A percentile compares a stretch with the other conserved stretches of the same genome.
Evolutionary conservation across 2,329 filamentous ascomycete species (phyloP).

Genomic region (Aureobasidium uvarum): DNA sequence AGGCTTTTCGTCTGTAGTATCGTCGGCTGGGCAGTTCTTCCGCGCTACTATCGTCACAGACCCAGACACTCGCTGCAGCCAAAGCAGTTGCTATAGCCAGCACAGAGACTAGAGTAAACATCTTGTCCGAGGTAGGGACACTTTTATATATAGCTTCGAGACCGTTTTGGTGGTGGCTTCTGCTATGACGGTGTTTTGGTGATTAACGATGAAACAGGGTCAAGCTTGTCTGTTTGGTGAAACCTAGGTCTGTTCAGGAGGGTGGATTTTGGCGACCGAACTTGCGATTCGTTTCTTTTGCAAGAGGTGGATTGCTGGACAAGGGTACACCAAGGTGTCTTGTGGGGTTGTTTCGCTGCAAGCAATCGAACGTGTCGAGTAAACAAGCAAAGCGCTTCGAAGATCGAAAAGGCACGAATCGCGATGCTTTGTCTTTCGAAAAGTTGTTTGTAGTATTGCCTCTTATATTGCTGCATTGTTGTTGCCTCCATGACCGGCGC

Average conservation of each 20-base stretch:
- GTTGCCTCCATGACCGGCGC: not conserved
- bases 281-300: not conserved
- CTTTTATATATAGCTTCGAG: not conserved
- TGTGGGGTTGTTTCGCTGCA: not conserved
- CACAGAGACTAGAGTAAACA: constrained; percentile 23
- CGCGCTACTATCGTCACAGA: not conserved
- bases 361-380: not conserved
- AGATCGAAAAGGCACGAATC: not conserved
- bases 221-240: not conserved
- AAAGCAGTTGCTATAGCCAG: constrained; percentile 11
- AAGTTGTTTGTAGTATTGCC: not conserved
- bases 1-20: constrained; percentile 5
- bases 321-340: not conserved
- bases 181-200: not conserved
- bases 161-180: not conserved
- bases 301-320: not conserved
- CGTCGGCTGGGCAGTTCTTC: constrained; percentile 11
- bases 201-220: constrained; percentile 13
- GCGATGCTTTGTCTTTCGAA: not conserved
- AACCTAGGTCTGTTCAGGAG: not conserved
- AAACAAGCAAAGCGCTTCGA: constrained; percentile 6
- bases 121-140: not conserved
- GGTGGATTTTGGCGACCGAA: not conserved
- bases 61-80: constrained; percentile 16
- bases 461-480: not conserved